A percentile compares a stretch with the other conserved stretches of the same genome.
Evolutionary conservation across 257 asterid species (phyloP).

Genomic region (Solanum tarapatanum): DNA sequence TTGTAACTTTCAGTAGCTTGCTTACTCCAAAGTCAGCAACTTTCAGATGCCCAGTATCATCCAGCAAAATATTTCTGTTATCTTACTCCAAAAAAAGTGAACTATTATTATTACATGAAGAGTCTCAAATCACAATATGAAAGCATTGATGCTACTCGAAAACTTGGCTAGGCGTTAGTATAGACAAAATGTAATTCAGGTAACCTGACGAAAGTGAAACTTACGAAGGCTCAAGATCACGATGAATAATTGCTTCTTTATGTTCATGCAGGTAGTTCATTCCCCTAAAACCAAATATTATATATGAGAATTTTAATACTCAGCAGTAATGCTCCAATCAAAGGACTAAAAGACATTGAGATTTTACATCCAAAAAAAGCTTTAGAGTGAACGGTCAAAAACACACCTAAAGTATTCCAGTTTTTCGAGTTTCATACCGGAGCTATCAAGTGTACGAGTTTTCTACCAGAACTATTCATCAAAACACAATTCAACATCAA

Average conservation of each 20-base stretch:
- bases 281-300: constrained; percentile 54
- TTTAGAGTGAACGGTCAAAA: neutral
- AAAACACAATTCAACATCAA: neutral
- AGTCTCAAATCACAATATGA: neutral
- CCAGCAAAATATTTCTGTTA: constrained; percentile 85
- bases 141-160: neutral
- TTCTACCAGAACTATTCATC: neutral
- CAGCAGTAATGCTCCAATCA: neutral
- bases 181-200: neutral
- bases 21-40: constrained; percentile 96
- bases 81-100: neutral
- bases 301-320: neutral
- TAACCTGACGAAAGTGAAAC: constrained; percentile 7
- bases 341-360: neutral
- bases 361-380: neutral
- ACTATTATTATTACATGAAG: neutral
- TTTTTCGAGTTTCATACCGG: no score
- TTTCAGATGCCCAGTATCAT: constrained; percentile 91
- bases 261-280: constrained; percentile 79
- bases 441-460: neutral
- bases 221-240: constrained; percentile 97
- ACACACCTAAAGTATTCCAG: neutral
- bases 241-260: constrained; percentile 78
- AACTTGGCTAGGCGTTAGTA: neutral
- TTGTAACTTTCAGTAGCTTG: constrained; percentile 68